Base-by-base conservation (phyloP, 768 basidiomycete genomes). In the Panaeolus cyanescens region DNA sequence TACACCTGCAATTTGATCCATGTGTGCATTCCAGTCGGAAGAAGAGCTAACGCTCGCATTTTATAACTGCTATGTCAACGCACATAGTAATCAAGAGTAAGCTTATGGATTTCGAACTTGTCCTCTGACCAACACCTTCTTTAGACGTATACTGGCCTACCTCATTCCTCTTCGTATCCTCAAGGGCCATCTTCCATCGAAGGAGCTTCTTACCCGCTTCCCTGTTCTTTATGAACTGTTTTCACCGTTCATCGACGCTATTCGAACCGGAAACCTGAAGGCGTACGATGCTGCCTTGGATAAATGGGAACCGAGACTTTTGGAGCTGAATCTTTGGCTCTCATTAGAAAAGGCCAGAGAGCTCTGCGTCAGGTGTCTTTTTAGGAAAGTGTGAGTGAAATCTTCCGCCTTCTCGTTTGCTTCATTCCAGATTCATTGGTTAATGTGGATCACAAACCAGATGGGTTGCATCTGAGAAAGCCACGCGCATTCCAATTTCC, bases 261-360 rank as follows among this genome's bases (percentile, higher is more conserved):
- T 97, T 64, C 84, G 86, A 28, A 71, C 72, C 17, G 95, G 96
- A 1, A 86, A 97, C 68, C 79, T 98, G 19, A 77, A 83, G 28
- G 81, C 80, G n/a, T 99, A 92, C 65, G 97, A 99, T 68, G 67
- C 77, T 12, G 88, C 94, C 0, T 80, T 99, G 15, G 86, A 89
- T 62, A 79, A 74, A 55, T 83, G 79, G 76, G 92, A 96, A 71
- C 77, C 81, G 53, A 77, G 88, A 40, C 82, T 98, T 5, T 85
- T 97, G n/a, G 90, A 92, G 56, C 82, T 95, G 53, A 96, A 93
- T 63, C 80, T 95, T 7, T 95, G 89, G 83, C 81, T 97, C 12
- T 89, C 90, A 1, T 78, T 98, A 1, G 96, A 99, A 74, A 88
- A 89, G 63, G 94, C 91, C 8, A 78, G 96, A 37, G 95, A 97